A percentile compares a stretch with the other conserved stretches of the same genome.
phyloP scores from a whole-genome alignment of 345 rosid genomes.

The Citrus maxima region DNA sequence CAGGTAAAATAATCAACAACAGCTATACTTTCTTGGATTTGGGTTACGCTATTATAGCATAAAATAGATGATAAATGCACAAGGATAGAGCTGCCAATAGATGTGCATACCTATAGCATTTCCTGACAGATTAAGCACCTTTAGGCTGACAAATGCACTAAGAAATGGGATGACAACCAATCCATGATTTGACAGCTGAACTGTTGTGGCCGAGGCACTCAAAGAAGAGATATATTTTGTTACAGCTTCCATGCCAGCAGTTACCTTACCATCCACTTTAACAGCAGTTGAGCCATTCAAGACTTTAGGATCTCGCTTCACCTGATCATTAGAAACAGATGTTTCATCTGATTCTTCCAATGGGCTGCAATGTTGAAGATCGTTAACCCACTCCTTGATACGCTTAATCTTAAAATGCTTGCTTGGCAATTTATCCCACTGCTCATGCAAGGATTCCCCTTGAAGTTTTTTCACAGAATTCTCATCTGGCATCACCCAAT shows the following conservation, averaged over 20 bases:
- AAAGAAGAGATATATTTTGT: conserved; percentile 72
- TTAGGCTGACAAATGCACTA: conserved; percentile 70
- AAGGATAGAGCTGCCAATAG: not conserved
- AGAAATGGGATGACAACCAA: conserved; percentile 74
- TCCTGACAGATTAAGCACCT: conserved; percentile 84
- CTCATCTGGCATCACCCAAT: conserved; percentile 77
- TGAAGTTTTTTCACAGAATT: conserved; percentile 29
- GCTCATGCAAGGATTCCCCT: conserved; percentile 41
- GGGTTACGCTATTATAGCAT: not conserved
- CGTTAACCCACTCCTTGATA: conserved; percentile 81
- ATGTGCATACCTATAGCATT: conserved; percentile 69
- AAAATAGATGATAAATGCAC: not conserved
- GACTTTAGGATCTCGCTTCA: conserved; percentile 31
- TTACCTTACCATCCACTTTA: conserved; percentile 50
- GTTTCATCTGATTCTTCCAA: conserved; percentile 50
- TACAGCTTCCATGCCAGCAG: conserved; percentile 75
- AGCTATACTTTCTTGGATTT: not conserved
- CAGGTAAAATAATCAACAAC: conserved; percentile 3
- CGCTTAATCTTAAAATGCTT: conserved; percentile 75
- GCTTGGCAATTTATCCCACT: conserved; percentile 40
- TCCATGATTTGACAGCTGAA: conserved; percentile 74
- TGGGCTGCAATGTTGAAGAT: conserved; percentile 62
- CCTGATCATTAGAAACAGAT: conserved; percentile 25
- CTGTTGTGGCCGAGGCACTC: conserved; percentile 62
- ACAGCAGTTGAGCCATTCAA: conserved; percentile 31